Conservation (phyloP, 495 filamentous ascomycete genomes). For the Neurospora sp. region DNA sequence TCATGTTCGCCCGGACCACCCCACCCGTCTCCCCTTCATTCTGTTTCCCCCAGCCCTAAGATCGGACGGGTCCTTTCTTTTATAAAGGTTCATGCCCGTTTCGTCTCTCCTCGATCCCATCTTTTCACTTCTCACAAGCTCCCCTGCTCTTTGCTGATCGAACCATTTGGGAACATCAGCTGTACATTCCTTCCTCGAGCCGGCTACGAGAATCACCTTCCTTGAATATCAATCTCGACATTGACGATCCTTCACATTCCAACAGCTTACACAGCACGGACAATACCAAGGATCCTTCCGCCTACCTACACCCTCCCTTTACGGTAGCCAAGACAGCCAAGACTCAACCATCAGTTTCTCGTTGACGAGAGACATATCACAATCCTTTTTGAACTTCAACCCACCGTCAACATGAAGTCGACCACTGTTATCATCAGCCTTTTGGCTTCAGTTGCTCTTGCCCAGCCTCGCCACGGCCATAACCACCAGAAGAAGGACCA, state of each 20-base stretch:
- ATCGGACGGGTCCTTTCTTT: background rate
- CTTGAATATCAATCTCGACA: slow-evolving; percentile 7
- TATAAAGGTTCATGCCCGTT: slow-evolving; percentile 6
- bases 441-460: slow-evolving; percentile 33
- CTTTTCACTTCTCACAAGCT: slow-evolving; percentile 12
- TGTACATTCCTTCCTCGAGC: slow-evolving; percentile 30
- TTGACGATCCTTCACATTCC: background rate
- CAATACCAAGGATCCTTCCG: background rate
- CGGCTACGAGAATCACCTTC: slow-evolving; percentile 26
- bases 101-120: background rate
- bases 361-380: background rate
- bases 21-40: background rate
- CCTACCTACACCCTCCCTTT: background rate
- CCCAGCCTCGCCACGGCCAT: slow-evolving; percentile 35
- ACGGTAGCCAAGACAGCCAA: background rate
- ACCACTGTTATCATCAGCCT: slow-evolving; percentile 28
- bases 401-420: slow-evolving; percentile 37
- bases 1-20: background rate
- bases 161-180: slow-evolving; percentile 11
- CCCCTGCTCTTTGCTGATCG: slow-evolving; percentile 12
- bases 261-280: background rate
- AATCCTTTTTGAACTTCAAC: background rate
- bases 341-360: background rate
- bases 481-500: slow-evolving; percentile 21
- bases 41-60: background rate